Percentiles rank a stretch among this genome's conserved stretches.
Evolutionary conservation across 768 basidiomycete genomes (phyloP).

Genomic region (Strobilomyces dryophilus): DNA sequence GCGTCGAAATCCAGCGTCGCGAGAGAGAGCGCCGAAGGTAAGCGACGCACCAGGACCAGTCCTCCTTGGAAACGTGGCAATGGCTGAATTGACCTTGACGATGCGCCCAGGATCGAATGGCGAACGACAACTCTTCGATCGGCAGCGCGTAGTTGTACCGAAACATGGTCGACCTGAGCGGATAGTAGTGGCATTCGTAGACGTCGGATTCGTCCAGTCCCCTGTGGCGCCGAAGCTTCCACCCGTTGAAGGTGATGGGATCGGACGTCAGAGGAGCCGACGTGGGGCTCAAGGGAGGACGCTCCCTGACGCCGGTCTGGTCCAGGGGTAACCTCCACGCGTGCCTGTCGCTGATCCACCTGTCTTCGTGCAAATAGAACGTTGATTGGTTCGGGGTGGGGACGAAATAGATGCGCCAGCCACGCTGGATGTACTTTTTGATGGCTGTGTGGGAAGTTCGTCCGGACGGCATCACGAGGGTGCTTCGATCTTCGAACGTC

Average conservation of each 20-base stretch:
- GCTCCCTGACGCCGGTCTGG: not conserved
- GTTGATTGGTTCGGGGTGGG: slow-evolving; percentile 1
- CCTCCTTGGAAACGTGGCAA: not conserved
- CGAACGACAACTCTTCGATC: not conserved
- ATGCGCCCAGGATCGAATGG: not conserved
- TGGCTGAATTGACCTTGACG: not conserved
- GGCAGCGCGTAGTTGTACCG: not conserved
- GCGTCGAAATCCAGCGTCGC: not conserved
- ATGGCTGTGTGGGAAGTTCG: slow-evolving; percentile 5
- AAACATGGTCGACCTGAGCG: not conserved
- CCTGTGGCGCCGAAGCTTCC: not conserved
- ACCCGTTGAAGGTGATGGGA: not conserved
- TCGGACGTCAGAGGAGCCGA: not conserved
- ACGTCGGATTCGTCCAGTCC: not conserved
- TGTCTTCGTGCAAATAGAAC: slow-evolving; percentile 15
- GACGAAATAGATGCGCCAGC: slow-evolving; percentile 23
- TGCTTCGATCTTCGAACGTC: slow-evolving; percentile 34
- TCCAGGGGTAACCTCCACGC: not conserved
- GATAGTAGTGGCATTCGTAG: not conserved
- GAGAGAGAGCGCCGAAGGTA: too few relatives aligned
- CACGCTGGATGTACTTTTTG: slow-evolving; percentile 35
- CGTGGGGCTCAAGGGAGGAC: not conserved
- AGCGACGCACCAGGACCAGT: not conserved
- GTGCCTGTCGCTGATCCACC: slow-evolving; percentile 31
- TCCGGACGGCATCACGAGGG: slow-evolving; percentile 21